phyloP scores from a whole-genome alignment of 2,329 filamentous ascomycete species.

The Ilyonectria destructans region DNA sequence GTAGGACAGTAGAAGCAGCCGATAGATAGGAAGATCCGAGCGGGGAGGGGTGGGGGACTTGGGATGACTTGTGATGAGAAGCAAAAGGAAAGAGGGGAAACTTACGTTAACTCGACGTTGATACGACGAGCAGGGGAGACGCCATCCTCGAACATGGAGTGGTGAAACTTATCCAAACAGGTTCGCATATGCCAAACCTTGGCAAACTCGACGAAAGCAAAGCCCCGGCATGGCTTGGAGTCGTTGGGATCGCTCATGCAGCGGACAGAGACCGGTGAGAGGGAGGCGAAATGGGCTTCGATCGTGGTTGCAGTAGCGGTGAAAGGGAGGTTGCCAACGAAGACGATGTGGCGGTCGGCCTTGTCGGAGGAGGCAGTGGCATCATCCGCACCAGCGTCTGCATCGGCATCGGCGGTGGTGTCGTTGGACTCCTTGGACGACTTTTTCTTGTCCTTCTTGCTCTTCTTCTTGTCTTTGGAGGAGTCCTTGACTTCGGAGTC shows the following conservation, averaged over 20 bases:
- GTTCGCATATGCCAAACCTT: constrained; percentile 93
- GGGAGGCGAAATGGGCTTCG: constrained; percentile 82
- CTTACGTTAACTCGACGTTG: constrained; percentile 92
- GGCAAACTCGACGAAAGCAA: constrained; percentile 92
- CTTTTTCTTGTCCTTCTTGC: constrained; percentile 48
- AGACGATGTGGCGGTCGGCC: constrained; percentile 53
- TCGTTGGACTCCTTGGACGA: constrained; percentile 47
- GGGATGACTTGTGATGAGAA: neutral
- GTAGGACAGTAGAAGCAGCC: constrained; percentile 13
- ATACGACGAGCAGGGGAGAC: constrained; percentile 78
- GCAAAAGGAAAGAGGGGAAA: constrained; percentile 41
- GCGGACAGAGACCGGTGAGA: constrained; percentile 69
- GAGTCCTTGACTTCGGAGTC: constrained; percentile 16
- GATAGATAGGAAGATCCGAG: neutral
- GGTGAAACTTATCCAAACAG: constrained; percentile 91
- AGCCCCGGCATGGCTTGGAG: constrained; percentile 77
- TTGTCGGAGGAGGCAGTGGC: constrained; percentile 38
- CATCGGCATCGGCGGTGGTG: constrained; percentile 36
- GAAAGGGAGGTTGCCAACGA: constrained; percentile 87
- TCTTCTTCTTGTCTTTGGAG: constrained; percentile 39
- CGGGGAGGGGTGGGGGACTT: constrained; percentile 8
- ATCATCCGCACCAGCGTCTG: constrained; percentile 25
- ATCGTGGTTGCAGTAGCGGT: constrained; percentile 81
- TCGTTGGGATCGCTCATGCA: constrained; percentile 79
- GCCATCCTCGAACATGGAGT: constrained; percentile 80